Evolutionary conservation across 108 stramenopile species (phyloP).

Genomic region (Cyclotella atomus): DNA sequence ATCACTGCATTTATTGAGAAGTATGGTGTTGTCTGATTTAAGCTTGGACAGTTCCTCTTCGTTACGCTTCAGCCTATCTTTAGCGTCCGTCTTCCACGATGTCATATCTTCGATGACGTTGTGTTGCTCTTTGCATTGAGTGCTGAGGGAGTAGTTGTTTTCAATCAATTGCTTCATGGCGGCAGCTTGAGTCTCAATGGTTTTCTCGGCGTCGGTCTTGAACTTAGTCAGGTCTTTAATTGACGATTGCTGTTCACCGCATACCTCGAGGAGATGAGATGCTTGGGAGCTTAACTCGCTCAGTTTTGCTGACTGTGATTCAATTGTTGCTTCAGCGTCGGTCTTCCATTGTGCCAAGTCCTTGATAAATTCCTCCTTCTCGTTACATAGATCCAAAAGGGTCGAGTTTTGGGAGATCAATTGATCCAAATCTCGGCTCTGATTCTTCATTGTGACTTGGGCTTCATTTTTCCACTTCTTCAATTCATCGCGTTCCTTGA

Average conservation of each 20-base stretch:
- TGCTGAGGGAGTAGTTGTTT: not conserved
- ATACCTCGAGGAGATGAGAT: not conserved
- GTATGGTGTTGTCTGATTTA: not conserved
- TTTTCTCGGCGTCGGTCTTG: not conserved
- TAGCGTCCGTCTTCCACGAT: not conserved
- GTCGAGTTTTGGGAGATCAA: not conserved
- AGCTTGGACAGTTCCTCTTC: not conserved
- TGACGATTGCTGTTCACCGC: not conserved
- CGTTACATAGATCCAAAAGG: not conserved
- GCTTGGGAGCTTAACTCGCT: not conserved
- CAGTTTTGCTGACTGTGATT: not conserved
- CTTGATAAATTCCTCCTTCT: slow-evolving; percentile 3
- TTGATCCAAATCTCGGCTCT: not conserved
- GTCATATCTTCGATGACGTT: not conserved
- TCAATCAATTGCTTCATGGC: not conserved
- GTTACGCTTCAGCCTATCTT: not conserved
- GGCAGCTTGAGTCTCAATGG: not conserved
- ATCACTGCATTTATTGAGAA: not conserved
- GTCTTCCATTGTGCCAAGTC: not conserved
- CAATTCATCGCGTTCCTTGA: slow-evolving; percentile 1
- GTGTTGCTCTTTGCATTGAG: slow-evolving; percentile 2
- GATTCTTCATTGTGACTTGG: not conserved
- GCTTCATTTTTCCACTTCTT: slow-evolving; percentile 12
- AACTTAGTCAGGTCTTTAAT: not conserved
- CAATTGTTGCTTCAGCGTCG: not conserved